Base-by-base conservation (phyloP, 73 alveolate genomes). In the Breviolum minutum region DNA sequence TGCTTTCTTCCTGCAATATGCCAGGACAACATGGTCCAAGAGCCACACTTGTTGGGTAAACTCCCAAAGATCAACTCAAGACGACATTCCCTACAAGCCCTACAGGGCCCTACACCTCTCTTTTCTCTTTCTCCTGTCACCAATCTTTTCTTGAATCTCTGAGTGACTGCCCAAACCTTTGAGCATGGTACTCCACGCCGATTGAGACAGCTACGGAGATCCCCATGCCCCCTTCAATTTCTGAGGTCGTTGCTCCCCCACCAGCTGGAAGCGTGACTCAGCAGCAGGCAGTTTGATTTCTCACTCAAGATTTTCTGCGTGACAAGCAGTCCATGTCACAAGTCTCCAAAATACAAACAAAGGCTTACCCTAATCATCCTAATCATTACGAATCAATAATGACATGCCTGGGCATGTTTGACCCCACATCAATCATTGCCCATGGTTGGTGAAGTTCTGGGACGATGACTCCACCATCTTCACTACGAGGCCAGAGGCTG, bases 251-350 rank as follows among this genome's bases (percentile, higher is more conserved):
- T 30, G 20, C 97, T 92, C 61, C 97, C 97, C 97, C 97, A 92
- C 97, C 97, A 92, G 90, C 97, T 92, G n/a, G 97, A 60, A 7
- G 88, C 68, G 54, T 92, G 97, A 92, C 97, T 92, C 81, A 19
- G 90, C 17, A 12, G 48, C 13, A 62, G 32, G 89, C 66, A 3
- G 69, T 81, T 30, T 71, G 29, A 13, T n/a, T 17, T 54, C 76
- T 19, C 83, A 24, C 32, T 32, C 5, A 22, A 24, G 83, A 73
- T 24, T 73, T 32, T 73, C 83, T 73, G 83, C 1, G 83, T 73
- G 40, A 73, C 10, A 32, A 19, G 83, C n/a, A 27, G 16, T 27
- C 20, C n/a, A 27, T 32, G 48, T 22, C 48, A 24, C 83, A 7
- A 73, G 83, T 32, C 83, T 9, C 20, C 83, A 27, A 27, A 68